Conservation (phyloP, 306 rosid genomes). For the Cucurbita pepo region DNA sequence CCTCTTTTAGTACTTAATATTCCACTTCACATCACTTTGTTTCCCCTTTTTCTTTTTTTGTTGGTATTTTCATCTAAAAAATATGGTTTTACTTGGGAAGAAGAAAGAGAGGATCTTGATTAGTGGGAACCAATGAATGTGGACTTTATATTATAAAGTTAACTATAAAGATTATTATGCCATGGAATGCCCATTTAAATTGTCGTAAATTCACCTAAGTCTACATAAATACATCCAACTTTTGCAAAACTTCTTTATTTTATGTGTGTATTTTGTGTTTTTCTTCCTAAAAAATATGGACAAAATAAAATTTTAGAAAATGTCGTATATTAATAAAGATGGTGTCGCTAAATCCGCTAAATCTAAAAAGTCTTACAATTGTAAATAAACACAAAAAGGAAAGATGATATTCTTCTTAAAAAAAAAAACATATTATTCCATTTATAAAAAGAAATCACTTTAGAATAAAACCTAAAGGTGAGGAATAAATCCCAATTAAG, state of each 20-base stretch:
- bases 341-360: too few relatives aligned
- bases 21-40: background rate
- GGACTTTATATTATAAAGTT: background rate
- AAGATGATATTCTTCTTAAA: too few relatives aligned
- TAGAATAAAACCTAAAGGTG: too few relatives aligned
- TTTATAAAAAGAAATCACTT: too few relatives aligned
- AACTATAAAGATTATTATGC: background rate
- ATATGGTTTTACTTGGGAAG: background rate
- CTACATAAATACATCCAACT: background rate
- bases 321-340: too few relatives aligned
- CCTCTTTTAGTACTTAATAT: background rate
- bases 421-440: too few relatives aligned
- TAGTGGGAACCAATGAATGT: slow-evolving; percentile 1
- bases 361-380: too few relatives aligned
- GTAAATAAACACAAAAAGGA: too few relatives aligned
- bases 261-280: too few relatives aligned
- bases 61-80: background rate
- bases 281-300: too few relatives aligned
- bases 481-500: too few relatives aligned
- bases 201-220: background rate
- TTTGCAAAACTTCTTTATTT: background rate
- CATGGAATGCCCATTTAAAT: background rate
- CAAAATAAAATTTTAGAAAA: too few relatives aligned
- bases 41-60: background rate
- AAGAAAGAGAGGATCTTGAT: background rate